Percentiles rank a stretch among this genome's conserved stretches.
These are phyloP conservation scores for Arxiozyma heterogenica DNA, from an alignment of 1,139 yeast genomes.

Conservation along the genomic window DNA sequence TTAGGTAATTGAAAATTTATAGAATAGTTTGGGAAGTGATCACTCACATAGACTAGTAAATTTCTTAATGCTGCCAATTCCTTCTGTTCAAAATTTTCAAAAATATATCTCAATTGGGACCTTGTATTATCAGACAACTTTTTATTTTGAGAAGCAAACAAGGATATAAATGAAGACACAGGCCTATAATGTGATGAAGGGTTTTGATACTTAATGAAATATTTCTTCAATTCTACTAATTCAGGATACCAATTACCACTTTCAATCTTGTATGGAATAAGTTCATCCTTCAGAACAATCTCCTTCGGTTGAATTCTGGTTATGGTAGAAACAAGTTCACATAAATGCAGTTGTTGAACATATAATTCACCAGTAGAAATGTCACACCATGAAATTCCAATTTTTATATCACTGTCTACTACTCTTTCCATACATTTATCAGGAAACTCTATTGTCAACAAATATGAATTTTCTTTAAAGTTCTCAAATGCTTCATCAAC, in stretches of 20 bases:
- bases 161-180: conserved; percentile 26
- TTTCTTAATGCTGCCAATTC: conserved; percentile 48
- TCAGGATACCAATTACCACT: conserved; percentile 50
- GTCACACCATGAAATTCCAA: conserved; percentile 87
- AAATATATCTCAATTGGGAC: conserved; percentile 20
- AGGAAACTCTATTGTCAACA: conserved; percentile 58
- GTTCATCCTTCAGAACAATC: conserved; percentile 31
- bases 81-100: conserved; percentile 33
- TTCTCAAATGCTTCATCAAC: conserved; percentile 80
- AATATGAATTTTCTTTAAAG: conserved; percentile 58
- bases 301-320: conserved; percentile 34
- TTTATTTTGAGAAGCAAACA: conserved; percentile 21
- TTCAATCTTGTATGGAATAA: conserved; percentile 29
- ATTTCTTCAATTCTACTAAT: conserved; percentile 51
- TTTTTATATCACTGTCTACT: conserved; percentile 39
- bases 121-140: conserved; percentile 15
- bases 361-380: conserved; percentile 72
- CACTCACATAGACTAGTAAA: conserved; percentile 47
- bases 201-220: conserved; percentile 48
- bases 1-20: conserved; percentile 46
- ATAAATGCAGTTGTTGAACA: conserved; percentile 37
- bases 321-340: conserved; percentile 30
- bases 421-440: conserved; percentile 37
- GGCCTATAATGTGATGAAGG: conserved; percentile 32
- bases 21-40: conserved; percentile 45